Base-by-base conservation (phyloP, 78 protist genomes). In the Polysphondylium violaceum region DNA sequence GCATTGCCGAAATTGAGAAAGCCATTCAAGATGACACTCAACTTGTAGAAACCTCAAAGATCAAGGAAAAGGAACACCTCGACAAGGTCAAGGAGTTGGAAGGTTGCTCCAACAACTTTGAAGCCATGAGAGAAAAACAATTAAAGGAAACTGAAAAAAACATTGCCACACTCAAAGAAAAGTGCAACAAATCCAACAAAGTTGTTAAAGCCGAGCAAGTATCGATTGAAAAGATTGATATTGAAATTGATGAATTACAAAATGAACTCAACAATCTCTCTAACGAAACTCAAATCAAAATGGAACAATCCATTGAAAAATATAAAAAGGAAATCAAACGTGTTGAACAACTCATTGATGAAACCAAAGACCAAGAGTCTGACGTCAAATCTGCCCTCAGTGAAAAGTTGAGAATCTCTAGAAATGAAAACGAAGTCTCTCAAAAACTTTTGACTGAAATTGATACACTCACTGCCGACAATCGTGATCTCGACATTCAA, bases 241-340 rank as follows among this genome's bases (percentile, higher is more conserved):
- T 78, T 3, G 95, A 91, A 51, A 78, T 91, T 36, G 86, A 91
- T 29, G 65, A 75, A 43, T 33, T 91, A 44, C 76, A 76, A 14
- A 23, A 25, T 0, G 95, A 91, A 11, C 23, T 75, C 25, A 50
- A 51, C 14, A 31, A 17, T 5, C n/a, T 91, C n/a, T 44, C 69
- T 12, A 76, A 91, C 17, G 74, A 91, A 59, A 29, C 77, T 11
- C 53, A 38, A 19, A 69, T 55, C 1, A 74, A 65, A n/a, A n/a
- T n/a, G 35, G 78, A 69, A 44, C 75, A 51, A 38, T 7, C 59
- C 8, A 47, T 64, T 27, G 14, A 74, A 2, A 40, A n/a, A 60
- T 16, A 51, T 23, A 59, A 73, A 69, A 58, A 58, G 27, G 87
- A 68, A n/a, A 36, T 79, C 17, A 65, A 64, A 58, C 19, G 19